These are phyloP conservation scores for Rhodotorula sp. DNA, from an alignment of 1,284 basidiomycete species.

Conservation along the genomic window DNA sequence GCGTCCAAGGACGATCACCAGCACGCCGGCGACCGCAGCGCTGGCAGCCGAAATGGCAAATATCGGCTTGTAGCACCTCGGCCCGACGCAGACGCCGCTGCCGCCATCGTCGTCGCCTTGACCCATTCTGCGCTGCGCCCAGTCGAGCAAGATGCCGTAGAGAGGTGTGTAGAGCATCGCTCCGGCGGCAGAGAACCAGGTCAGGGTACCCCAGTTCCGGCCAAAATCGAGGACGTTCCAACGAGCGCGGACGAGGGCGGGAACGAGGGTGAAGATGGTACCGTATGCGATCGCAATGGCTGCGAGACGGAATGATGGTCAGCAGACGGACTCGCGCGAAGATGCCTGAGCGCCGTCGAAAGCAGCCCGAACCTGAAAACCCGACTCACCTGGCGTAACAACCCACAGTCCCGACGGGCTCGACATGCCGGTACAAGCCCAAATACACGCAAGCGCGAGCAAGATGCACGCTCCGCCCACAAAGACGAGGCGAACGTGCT, in stretches of 20 bases:
- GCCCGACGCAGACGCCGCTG: conserved; percentile 7
- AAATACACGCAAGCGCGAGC: conserved; percentile 27
- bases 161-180: conserved; percentile 39
- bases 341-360: too few relatives aligned
- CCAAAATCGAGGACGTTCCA: conserved; percentile 41
- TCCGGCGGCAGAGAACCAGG: conserved; percentile 42
- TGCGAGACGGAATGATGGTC: background rate
- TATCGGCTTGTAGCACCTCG: conserved; percentile 22
- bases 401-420: conserved; percentile 32
- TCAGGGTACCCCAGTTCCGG: conserved; percentile 42
- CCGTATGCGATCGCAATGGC: conserved; percentile 38
- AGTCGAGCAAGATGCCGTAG: conserved; percentile 37
- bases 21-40: conserved; percentile 2
- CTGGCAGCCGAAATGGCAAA: conserved; percentile 21
- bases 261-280: conserved; percentile 36
- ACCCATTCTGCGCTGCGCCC: conserved; percentile 1
- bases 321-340: background rate
- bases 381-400: conserved; percentile 19
- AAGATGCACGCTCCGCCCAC: conserved; percentile 21
- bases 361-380: background rate
- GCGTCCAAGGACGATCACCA: conserved; percentile 12
- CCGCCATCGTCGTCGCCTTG: background rate
- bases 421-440: conserved; percentile 22
- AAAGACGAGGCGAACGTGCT: conserved; percentile 34
- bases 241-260: conserved; percentile 38